Evolutionary conservation across 257 asterid genomes (phyloP).

Genomic region (Hygrophila difformis): DNA sequence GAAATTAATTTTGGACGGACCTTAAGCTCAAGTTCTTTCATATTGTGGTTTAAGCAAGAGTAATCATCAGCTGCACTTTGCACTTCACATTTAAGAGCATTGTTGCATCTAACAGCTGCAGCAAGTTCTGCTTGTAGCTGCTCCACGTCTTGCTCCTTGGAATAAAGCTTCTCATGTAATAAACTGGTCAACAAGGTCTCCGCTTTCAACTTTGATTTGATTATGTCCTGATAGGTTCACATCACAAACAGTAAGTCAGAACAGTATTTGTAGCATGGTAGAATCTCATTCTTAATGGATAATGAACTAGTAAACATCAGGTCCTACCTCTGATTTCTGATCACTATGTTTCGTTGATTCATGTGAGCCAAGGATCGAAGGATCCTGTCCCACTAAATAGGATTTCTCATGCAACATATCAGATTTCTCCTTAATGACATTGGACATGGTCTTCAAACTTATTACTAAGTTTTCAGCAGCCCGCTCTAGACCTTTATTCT

Average conservation of each 20-base stretch:
- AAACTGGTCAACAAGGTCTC: constrained; percentile 77
- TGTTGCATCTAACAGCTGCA: constrained; percentile 71
- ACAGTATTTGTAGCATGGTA: neutral
- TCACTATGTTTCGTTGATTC: constrained; percentile 22
- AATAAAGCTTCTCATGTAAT: constrained; percentile 78
- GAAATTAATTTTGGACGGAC: constrained; percentile 20
- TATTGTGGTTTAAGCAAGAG: constrained; percentile 67
- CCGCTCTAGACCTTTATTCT: constrained; percentile 74
- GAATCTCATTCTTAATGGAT: neutral
- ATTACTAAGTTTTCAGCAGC: constrained; percentile 55
- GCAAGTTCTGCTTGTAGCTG: constrained; percentile 95
- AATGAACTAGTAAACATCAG: neutral
- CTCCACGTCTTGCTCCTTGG: constrained; percentile 71
- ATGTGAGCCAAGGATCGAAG: constrained; percentile 18
- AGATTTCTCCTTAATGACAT: constrained; percentile 43
- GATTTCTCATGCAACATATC: constrained; percentile 31
- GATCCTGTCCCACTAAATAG: constrained; percentile 17
- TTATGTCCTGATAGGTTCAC: constrained; percentile 34
- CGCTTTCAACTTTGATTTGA: constrained; percentile 64
- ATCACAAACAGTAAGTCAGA: neutral
- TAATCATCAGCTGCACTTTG: constrained; percentile 71
- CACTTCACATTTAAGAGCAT: constrained; percentile 74
- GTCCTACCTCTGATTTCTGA: constrained; percentile 20
- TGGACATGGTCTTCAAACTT: constrained; percentile 44
- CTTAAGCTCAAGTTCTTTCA: constrained; percentile 87